Evolutionary conservation across 176 grass and related monocot species (phyloP).

Genomic region (Pontederia crassipes): DNA sequence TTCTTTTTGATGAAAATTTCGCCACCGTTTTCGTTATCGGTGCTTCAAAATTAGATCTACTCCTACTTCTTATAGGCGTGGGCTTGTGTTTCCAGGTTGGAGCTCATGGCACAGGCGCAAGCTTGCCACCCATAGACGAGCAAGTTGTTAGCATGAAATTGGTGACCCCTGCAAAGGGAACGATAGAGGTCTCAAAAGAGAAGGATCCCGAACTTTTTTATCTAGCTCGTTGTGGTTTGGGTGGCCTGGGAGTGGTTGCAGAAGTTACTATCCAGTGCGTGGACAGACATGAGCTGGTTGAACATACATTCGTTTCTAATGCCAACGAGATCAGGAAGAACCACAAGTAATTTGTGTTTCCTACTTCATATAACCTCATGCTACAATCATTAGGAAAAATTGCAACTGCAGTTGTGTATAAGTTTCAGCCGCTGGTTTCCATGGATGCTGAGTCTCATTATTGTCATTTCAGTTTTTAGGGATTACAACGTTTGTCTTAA

Average conservation of each 20-base stretch:
- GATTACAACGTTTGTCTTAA: conserved; percentile 9
- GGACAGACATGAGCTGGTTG: conserved; percentile 71
- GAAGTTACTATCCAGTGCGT: conserved; percentile 80
- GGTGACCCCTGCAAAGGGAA: conserved; percentile 82
- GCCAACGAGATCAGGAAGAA: conserved; percentile 72
- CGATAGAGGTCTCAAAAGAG: conserved; percentile 68
- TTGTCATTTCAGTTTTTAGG: conserved; percentile 4
- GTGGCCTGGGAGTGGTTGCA: conserved; percentile 63
- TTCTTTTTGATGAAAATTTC: background rate
- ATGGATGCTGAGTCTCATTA: conserved; percentile 8
- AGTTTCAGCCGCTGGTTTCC: background rate
- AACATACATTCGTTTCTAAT: conserved; percentile 80
- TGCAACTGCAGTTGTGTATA: too few relatives aligned
- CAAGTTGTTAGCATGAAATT: conserved; percentile 95
- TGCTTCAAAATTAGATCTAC: too few relatives aligned
- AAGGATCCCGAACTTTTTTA: conserved; percentile 89
- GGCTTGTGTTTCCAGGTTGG: conserved; percentile 48
- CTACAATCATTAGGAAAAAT: background rate
- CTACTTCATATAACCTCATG: background rate
- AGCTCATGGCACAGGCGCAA: conserved; percentile 84
- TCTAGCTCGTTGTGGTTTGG: conserved; percentile 69
- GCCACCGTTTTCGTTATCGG: background rate
- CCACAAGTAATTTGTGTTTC: conserved; percentile 53
- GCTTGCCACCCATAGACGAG: conserved; percentile 81
- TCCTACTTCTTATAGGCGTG: too few relatives aligned